Evolutionary conservation across 148 eudicot species (phyloP).

Genomic region (Persicaria tinctoria): DNA sequence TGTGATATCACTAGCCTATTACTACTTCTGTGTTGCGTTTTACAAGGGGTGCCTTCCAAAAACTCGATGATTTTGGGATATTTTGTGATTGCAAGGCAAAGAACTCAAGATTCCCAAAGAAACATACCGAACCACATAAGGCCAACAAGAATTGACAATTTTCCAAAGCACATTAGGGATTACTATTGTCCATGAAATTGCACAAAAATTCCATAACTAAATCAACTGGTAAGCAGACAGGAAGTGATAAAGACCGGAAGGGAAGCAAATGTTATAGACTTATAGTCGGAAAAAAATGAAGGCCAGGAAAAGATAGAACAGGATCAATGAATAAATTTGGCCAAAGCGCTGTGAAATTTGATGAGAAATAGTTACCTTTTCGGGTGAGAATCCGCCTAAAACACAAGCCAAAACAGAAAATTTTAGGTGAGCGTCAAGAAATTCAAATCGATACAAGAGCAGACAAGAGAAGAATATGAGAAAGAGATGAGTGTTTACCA

Average conservation of each 20-base stretch:
- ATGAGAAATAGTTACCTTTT: conserved; percentile 11
- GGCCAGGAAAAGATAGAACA: not conserved
- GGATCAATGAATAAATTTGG: not conserved
- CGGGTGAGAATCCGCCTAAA: conserved; percentile 10
- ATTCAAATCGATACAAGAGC: not conserved
- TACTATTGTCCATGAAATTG: not conserved
- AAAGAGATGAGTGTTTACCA: conserved; percentile 1
- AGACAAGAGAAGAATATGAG: not conserved
- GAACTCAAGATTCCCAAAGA: not conserved
- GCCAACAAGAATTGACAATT: not conserved
- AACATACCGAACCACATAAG: not conserved
- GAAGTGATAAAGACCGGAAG: not conserved
- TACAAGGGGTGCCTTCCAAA: not conserved
- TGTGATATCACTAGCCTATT: not conserved
- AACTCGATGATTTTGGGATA: not conserved
- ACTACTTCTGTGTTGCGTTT: not conserved
- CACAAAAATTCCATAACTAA: not conserved
- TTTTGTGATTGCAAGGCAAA: not conserved
- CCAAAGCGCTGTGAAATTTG: not conserved
- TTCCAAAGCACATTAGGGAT: no score
- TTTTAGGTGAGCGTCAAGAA: not conserved
- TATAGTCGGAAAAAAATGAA: not conserved
- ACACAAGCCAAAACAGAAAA: conserved; percentile 1
- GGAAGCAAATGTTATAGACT: not conserved
- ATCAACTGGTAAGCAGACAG: not conserved